Base-by-base conservation (phyloP, 2,329 filamentous ascomycete genomes). In the Beauveria scarabaeidicola region DNA sequence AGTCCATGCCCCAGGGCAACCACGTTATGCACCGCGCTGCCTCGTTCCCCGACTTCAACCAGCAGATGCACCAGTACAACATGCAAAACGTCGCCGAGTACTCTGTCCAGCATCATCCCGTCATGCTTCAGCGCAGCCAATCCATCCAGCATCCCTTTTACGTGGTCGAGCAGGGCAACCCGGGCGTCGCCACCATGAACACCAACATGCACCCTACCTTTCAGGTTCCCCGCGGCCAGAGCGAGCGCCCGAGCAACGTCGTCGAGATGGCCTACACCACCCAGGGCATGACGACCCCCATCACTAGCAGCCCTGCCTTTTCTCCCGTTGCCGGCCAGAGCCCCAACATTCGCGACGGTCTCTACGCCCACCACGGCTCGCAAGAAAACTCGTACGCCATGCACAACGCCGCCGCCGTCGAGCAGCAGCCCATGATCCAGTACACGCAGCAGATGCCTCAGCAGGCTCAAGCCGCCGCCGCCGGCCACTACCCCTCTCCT, bases 171-270 rank as follows among this genome's bases (percentile, higher is more conserved):
- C 81, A 84, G 63, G 79, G 77, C 67, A 85, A 85, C 65, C 82
- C 83, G 10, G 81, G 79, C 13, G 79, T 87, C 6, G 83, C 82
- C 36, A 86, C 82, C 13, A 81, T 86, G 78, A 83, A 81, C 69
- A 77, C 81, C 11, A 77, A 76, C 63, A 72, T 82, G 52, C 73
- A 77, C n/a, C 69, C 75, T 7, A 72, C 78, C 60, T 82, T 82
- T 69, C 79, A 82, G 54, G 74, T 82, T 53, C 75, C 77, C n/a
- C 75, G 77, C 40, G 77, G 78, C 63, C 76, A 77, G 51, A 72
- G 76, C 27, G 79, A 80, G 59, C 71, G 75, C 48, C 72, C 76
- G 47, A 64, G 73, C 1, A 38, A 13, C 47, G 38, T 44, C 40
- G 71, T 81, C 21, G 79, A 82, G 54, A 78, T 84, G 23, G 73